phyloP scores from a whole-genome alignment of 2,329 filamentous ascomycete genomes.

The Aspergillus alliaceus region DNA sequence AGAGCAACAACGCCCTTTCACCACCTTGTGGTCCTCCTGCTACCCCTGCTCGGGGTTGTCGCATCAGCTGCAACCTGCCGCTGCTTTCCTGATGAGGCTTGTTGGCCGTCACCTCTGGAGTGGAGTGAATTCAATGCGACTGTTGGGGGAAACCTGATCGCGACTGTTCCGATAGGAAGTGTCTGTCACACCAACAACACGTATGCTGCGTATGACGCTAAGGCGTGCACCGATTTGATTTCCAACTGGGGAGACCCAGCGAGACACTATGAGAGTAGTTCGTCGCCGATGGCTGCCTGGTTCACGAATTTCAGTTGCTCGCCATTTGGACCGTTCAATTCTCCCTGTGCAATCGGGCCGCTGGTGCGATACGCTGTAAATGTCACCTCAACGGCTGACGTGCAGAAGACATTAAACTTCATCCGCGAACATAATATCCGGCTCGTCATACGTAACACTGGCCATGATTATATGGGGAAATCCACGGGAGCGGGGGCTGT shows the following conservation, averaged over 20 bases:
- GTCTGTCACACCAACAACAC: constrained; percentile 47
- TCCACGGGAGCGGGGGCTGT: constrained; percentile 57
- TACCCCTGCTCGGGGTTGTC: too few relatives aligned
- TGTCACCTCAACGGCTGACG: constrained; percentile 5
- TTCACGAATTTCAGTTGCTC: constrained; percentile 37
- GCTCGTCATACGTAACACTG: constrained; percentile 42
- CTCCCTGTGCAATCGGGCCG: constrained; percentile 3
- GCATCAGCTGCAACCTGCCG: too few relatives aligned
- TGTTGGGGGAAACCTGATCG: constrained; percentile 49
- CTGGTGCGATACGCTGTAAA: constrained; percentile 15
- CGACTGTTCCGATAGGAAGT: constrained; percentile 50
- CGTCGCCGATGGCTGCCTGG: constrained; percentile 35
- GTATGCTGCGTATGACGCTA: constrained; percentile 39
- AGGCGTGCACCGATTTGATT: constrained; percentile 40
- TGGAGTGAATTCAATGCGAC: constrained; percentile 53
- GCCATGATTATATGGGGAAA: constrained; percentile 46
- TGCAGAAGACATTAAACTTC: constrained; percentile 9
- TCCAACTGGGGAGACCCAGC: constrained; percentile 42
- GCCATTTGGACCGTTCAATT: constrained; percentile 31
- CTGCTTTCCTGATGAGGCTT: constrained; percentile 50
- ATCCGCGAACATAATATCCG: constrained; percentile 24
- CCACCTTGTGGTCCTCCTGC: too few relatives aligned
- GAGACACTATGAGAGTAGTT: constrained; percentile 14
- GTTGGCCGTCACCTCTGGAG: constrained; percentile 48
- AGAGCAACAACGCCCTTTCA: too few relatives aligned